Evolutionary conservation across 1,284 basidiomycete genomes (phyloP), one percentile per base, ranked within the genome.

Genomic region (Entoloma clypeatum): DNA sequence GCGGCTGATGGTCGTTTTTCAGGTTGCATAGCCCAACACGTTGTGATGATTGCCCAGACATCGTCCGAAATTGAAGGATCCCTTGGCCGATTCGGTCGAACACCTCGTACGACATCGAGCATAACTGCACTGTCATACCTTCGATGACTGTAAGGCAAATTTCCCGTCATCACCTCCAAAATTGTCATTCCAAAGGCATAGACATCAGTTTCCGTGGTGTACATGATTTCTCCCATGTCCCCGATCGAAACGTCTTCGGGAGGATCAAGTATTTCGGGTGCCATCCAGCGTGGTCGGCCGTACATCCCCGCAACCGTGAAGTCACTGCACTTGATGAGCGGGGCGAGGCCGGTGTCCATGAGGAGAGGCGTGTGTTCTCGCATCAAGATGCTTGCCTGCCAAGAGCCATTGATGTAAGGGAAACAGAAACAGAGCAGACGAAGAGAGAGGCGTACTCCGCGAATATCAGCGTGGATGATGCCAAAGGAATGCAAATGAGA

Each of bases 131-230:
- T 45, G 27, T 45, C 43, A 28, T 45, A 45, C 36, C 38, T 26
- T 28, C 43, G 28, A 29, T 45, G 28, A 30, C 19, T 23, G 33
- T 25, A 45, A 2, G 43, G 43, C 17, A 21, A 13, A 5, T 26
- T n/a, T 13, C 36, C 26, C 8, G 26, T 28, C 4, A 28, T 14
- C 3, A 28, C 26, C 26, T 28, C 26, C 5, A 28, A 14, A 28
- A 28, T 9, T 10, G 45, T 47, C 45, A 47, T 47, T 8, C 41
- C 45, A 24, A 47, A 27, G 19, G 45, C 21, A 27, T 47, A 44
- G n/a, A 47, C 27, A 23, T 47, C 45, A 26, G 28, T 39, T 16
- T 26, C 5, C 2, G 21, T 19, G 2, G 36, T 36, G 14, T 23
- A 26, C 10, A 13, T 6, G 11, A 28, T 28, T 10, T 35, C 24